A percentile compares a stretch with the other conserved stretches of the same genome.
phyloP scores from a whole-genome alignment of 495 filamentous ascomycete species.

The Massariosphaeria phaeospora region DNA sequence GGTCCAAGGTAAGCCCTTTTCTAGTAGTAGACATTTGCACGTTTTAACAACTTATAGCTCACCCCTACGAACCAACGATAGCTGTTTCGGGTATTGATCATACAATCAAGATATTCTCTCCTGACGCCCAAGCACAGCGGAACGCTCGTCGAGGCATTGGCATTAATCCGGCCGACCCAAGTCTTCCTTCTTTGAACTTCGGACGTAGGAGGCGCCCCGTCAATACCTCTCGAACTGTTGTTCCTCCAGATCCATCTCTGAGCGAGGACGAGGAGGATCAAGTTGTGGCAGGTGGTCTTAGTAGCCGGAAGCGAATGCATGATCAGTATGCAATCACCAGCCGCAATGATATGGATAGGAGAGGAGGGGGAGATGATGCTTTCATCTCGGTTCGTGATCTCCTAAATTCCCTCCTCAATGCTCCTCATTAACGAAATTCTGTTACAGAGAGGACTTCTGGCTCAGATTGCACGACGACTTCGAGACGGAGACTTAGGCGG shows the following conservation, averaged over 20 bases:
- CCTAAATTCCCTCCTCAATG: constrained; percentile 13
- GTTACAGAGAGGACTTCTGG: constrained; percentile 52
- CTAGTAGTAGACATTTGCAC: background rate
- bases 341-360: constrained; percentile 60
- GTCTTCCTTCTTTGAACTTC: constrained; percentile 41
- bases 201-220: constrained; percentile 15
- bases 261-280: constrained; percentile 32
- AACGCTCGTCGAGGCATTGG: constrained; percentile 55
- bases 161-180: constrained; percentile 42
- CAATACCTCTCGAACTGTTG: constrained; percentile 2
- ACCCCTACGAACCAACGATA: constrained; percentile 67
- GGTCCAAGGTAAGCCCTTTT: constrained; percentile 50
- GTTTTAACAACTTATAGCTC: constrained; percentile 43
- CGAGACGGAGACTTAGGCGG: constrained; percentile 34
- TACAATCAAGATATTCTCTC: constrained; percentile 71
- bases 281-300: constrained; percentile 43
- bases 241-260: constrained; percentile 1
- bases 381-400: constrained; percentile 57
- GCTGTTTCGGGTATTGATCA: constrained; percentile 69
- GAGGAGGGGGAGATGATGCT: constrained; percentile 57
- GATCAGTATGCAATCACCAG: constrained; percentile 59
- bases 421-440: background rate
- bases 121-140: constrained; percentile 56
- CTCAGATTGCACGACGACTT: constrained; percentile 49
- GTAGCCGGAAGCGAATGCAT: constrained; percentile 56